Evolutionary conservation across 352 stramenopile genomes (phyloP).

Genomic region (Phytopythium aichiense): DNA sequence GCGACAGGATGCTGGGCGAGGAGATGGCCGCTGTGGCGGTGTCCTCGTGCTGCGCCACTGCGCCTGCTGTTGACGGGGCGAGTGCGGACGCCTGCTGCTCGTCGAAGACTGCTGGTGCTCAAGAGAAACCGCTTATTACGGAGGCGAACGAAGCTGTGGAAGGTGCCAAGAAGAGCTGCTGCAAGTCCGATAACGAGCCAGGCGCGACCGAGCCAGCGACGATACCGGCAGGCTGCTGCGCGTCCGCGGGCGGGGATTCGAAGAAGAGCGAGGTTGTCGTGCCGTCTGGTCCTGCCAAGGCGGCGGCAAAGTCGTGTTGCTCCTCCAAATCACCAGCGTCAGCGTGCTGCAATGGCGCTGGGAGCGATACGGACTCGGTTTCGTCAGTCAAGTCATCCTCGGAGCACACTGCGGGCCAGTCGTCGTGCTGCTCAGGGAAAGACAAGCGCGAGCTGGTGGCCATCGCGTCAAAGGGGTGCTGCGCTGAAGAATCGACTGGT

Average conservation of each 20-base stretch:
- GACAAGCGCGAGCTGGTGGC: background rate
- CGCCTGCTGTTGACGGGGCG: background rate
- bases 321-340: background rate
- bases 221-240: background rate
- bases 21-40: background rate
- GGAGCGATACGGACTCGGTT: background rate
- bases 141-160: background rate
- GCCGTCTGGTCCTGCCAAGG: background rate
- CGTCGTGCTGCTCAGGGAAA: background rate
- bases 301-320: constrained; percentile 7
- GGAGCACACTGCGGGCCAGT: background rate
- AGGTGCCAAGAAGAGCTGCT: background rate
- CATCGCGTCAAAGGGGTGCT: background rate
- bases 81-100: background rate
- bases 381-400: background rate
- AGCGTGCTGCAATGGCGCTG: background rate
- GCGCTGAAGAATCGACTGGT: background rate
- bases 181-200: background rate
- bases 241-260: background rate
- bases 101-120: background rate
- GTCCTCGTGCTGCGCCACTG: background rate
- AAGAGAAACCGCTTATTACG: background rate
- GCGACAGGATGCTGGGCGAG: background rate
- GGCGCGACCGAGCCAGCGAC: background rate
- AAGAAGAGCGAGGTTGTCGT: background rate